Conservation (phyloP, 768 basidiomycete species). For the Pleurotus eryngii region DNA sequence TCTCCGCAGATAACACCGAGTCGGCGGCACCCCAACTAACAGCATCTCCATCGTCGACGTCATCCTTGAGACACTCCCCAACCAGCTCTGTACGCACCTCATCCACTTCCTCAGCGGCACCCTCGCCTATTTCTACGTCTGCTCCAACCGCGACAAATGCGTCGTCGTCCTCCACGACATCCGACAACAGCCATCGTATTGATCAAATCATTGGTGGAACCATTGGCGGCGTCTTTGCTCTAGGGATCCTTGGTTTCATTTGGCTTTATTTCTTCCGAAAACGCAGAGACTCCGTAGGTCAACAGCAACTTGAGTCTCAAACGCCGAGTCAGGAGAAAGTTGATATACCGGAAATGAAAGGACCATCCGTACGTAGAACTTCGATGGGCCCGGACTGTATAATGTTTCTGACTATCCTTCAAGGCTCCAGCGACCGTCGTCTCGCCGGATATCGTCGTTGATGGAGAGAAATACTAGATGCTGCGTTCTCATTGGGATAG, state of each 20-base stretch:
- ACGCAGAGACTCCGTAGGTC: not conserved
- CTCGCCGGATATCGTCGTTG: not conserved
- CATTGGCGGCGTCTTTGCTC: constrained; percentile 7
- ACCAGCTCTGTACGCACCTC: not conserved
- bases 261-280: not conserved
- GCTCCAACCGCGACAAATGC: not conserved
- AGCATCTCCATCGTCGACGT: not conserved
- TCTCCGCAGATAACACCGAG: constrained; percentile 3
- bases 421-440: too few species aligned
- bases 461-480: too few species aligned
- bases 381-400: too few species aligned
- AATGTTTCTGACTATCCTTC: too few species aligned
- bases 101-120: not conserved
- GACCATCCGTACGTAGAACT: too few species aligned
- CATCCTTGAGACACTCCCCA: not conserved
- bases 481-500: too few species aligned
- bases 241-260: not conserved
- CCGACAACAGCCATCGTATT: not conserved
- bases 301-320: not conserved
- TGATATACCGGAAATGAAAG: too few species aligned
- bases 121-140: constrained; percentile 1
- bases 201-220: constrained; percentile 6
- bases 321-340: not conserved
- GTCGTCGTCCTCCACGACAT: not conserved
- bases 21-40: constrained; percentile 2